phyloP scores from a whole-genome alignment of 2,329 filamentous ascomycete genomes.

The Ascochyta lentis region DNA sequence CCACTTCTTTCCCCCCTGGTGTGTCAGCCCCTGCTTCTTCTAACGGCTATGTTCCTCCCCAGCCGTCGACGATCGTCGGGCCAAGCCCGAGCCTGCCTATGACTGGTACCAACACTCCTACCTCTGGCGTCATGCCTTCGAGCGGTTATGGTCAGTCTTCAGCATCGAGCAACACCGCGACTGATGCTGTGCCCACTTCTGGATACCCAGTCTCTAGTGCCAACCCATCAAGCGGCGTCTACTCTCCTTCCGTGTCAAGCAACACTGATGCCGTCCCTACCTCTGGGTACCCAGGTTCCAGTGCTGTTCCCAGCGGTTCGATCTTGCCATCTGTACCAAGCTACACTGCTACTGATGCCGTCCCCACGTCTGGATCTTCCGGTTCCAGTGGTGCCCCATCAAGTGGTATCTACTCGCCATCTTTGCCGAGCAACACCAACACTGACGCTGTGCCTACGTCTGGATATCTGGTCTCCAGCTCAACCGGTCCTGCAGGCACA shows the following conservation, averaged over 20 bases:
- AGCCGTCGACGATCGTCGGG: constrained; percentile 10
- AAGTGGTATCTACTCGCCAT: background rate
- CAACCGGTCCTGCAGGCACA: constrained; percentile 1
- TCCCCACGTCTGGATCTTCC: constrained; percentile 5
- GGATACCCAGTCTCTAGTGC: background rate
- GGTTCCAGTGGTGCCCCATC: background rate
- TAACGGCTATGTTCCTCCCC: constrained; percentile 10
- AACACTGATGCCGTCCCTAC: constrained; percentile 5
- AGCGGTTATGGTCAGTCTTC: constrained; percentile 6
- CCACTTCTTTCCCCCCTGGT: constrained; percentile 15
- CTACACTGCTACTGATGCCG: constrained; percentile 6
- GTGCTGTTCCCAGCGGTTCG: background rate
- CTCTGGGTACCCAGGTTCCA: background rate
- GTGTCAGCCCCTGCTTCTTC: constrained; percentile 1
- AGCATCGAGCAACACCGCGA: constrained; percentile 13
- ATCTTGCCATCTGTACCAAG: background rate
- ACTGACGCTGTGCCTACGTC: constrained; percentile 9
- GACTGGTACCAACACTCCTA: constrained; percentile 7
- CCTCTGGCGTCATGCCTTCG: constrained; percentile 5
- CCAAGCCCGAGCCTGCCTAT: constrained; percentile 5
- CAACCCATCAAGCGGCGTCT: background rate
- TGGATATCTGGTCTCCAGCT: background rate
- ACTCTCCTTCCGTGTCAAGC: background rate
- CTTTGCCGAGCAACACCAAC: background rate
- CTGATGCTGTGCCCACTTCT: constrained; percentile 14